These are phyloP conservation scores for Diaporthe ampelina DNA, from an alignment of 2,329 filamentous ascomycete species.

Conservation along the genomic window DNA sequence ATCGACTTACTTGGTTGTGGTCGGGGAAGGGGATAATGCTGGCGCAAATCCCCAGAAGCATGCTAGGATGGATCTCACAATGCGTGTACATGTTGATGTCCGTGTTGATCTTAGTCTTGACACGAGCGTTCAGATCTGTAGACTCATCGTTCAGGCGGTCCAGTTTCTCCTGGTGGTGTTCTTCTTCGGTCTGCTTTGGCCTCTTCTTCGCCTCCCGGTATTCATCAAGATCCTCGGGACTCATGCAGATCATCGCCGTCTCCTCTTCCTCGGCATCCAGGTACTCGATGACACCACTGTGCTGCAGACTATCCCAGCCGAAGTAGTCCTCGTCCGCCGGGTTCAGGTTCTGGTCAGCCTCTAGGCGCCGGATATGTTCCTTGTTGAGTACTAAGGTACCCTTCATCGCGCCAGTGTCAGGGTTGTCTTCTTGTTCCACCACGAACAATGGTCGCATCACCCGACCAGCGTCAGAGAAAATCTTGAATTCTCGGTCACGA, in stretches of 20 bases:
- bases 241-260: slow-evolving; percentile 99
- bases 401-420: slow-evolving; percentile 69
- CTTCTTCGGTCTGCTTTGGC: slow-evolving; percentile 82
- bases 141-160: slow-evolving; percentile 73
- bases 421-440: slow-evolving; percentile 87
- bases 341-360: slow-evolving; percentile 77
- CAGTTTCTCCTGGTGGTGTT: slow-evolving; percentile 77
- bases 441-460: slow-evolving; percentile 96
- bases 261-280: slow-evolving; percentile 99
- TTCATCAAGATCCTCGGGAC: slow-evolving; percentile 90
- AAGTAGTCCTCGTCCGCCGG: slow-evolving; percentile 74
- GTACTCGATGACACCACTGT: slow-evolving; percentile 91
- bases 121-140: slow-evolving; percentile 83
- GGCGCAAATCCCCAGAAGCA: slow-evolving; percentile 98
- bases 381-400: slow-evolving; percentile 87
- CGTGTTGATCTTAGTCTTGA: slow-evolving; percentile 89
- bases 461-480: slow-evolving; percentile 96
- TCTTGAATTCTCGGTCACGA: slow-evolving; percentile 96
- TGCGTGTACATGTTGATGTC: slow-evolving; percentile 95
- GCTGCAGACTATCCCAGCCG: slow-evolving; percentile 90
- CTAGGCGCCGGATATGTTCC: slow-evolving; percentile 82
- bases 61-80: slow-evolving; percentile 98
- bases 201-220: slow-evolving; percentile 76
- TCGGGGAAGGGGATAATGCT: slow-evolving; percentile 99
- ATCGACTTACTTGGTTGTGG: slow-evolving; percentile 83